phyloP scores from a whole-genome alignment of 2,329 filamentous ascomycete species.

The Blumeria graminis region DNA sequence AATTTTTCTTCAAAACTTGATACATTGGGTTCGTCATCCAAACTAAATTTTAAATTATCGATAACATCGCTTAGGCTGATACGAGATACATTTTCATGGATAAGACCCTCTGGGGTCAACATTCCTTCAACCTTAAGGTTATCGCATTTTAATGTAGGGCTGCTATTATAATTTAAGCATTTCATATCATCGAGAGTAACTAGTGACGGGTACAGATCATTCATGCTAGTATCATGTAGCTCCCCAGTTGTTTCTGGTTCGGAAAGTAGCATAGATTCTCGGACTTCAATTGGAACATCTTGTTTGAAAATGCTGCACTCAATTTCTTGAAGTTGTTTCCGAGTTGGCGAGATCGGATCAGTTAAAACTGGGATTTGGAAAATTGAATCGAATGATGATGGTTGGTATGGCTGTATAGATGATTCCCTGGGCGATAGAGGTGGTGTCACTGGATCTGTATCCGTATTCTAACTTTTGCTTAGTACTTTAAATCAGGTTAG shows the following conservation, averaged over 20 bases:
- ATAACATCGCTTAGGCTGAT: constrained; percentile 12
- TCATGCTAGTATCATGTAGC: constrained; percentile 32
- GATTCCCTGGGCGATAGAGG: constrained; percentile 10
- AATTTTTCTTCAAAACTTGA: constrained; percentile 5
- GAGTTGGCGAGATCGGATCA: constrained; percentile 9
- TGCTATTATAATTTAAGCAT: constrained; percentile 2
- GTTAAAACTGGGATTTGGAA: constrained; percentile 10
- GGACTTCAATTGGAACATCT: constrained; percentile 10
- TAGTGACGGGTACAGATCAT: constrained; percentile 27
- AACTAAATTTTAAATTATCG: constrained; percentile 8
- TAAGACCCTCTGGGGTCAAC: constrained; percentile 11
- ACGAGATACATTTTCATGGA: constrained; percentile 3
- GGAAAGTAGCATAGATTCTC: not conserved
- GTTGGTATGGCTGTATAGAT: constrained; percentile 7
- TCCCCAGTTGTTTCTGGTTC: not conserved
- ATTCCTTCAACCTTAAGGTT: constrained; percentile 13
- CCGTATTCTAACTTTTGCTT: constrained; percentile 6
- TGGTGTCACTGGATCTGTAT: constrained; percentile 12
- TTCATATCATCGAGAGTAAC: constrained; percentile 4
- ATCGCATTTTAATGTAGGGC: constrained; percentile 4
- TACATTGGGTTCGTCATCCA: not conserved
- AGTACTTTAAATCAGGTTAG: not conserved
- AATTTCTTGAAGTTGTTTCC: constrained; percentile 9
- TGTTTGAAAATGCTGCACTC: constrained; percentile 13
- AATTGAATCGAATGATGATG: constrained; percentile 8